Percentiles rank a stretch among this genome's conserved stretches.
These are phyloP conservation scores for Lactarius psammicola DNA, from an alignment of 768 basidiomycete genomes.

Conservation along the genomic window DNA sequence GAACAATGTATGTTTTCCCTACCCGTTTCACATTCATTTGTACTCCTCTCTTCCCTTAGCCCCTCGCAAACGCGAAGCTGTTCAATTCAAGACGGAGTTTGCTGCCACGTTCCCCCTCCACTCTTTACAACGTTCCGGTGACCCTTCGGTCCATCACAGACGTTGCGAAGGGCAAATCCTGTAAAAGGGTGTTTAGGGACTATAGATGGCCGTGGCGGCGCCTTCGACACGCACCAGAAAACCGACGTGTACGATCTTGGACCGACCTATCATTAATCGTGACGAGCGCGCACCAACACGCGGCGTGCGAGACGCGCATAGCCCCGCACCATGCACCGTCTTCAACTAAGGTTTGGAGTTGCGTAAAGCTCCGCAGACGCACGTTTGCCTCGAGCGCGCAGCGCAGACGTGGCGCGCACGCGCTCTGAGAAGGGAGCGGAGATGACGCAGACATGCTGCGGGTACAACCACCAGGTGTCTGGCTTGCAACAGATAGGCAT, in stretches of 20 bases:
- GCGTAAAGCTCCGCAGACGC: conserved; percentile 5
- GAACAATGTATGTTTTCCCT: background rate
- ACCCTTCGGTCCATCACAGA: background rate
- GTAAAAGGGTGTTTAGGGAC: conserved; percentile 3
- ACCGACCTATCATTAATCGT: background rate
- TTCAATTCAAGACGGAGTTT: background rate
- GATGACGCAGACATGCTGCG: conserved; percentile 27
- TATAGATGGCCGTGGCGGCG: background rate
- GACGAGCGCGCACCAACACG: conserved; percentile 12
- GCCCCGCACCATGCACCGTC: background rate
- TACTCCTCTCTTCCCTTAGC: background rate
- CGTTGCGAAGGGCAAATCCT: conserved; percentile 13
- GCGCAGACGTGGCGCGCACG: conserved; percentile 19
- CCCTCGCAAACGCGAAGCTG: background rate
- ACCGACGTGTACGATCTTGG: background rate
- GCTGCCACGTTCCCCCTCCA: background rate
- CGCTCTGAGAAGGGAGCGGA: conserved; percentile 20
- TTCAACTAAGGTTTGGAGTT: background rate
- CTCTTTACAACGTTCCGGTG: background rate
- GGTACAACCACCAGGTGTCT: conserved; percentile 23
- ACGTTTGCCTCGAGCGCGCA: conserved; percentile 21
- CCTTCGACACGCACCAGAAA: conserved; percentile 6
- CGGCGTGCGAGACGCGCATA: conserved; percentile 1
- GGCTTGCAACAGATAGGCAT: conserved; percentile 14
- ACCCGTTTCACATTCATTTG: background rate